phyloP scores from a whole-genome alignment of 768 basidiomycete genomes.

The Collybia sordida region DNA sequence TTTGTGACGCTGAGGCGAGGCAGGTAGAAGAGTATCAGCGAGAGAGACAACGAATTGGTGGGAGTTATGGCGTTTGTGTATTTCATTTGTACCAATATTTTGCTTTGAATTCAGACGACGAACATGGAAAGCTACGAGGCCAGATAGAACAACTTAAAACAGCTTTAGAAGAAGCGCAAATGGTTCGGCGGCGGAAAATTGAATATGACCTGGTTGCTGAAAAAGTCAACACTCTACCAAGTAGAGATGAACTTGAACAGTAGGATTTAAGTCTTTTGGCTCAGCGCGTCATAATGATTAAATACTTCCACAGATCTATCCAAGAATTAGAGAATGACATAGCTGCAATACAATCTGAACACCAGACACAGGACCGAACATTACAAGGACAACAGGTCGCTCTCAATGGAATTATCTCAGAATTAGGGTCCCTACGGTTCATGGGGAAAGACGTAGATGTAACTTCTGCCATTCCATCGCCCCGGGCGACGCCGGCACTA shows the following conservation, averaged over 20 bases:
- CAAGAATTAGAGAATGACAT: slow-evolving; percentile 74
- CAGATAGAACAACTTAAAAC: slow-evolving; percentile 81
- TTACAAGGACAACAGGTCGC: slow-evolving; percentile 70
- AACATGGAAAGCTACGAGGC: slow-evolving; percentile 61
- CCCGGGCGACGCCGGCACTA: slow-evolving; percentile 48
- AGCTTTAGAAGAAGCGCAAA: slow-evolving; percentile 75
- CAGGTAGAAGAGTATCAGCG: slow-evolving; percentile 84
- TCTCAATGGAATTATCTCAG: slow-evolving; percentile 61
- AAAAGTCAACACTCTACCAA: slow-evolving; percentile 77
- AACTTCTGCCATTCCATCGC: slow-evolving; percentile 41
- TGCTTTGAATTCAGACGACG: slow-evolving; percentile 49
- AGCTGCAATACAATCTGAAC: slow-evolving; percentile 68
- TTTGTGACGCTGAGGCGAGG: slow-evolving; percentile 82
- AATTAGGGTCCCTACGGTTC: slow-evolving; percentile 60
- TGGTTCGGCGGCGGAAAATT: slow-evolving; percentile 73
- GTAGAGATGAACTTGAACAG: slow-evolving; percentile 75
- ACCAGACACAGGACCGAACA: slow-evolving; percentile 67
- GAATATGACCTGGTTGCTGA: slow-evolving; percentile 86
- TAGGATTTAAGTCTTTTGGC: slow-evolving; percentile 35
- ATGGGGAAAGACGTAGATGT: slow-evolving; percentile 68
- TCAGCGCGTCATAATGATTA: background rate
- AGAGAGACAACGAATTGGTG: slow-evolving; percentile 72
- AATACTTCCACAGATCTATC: slow-evolving; percentile 51
- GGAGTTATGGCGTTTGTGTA: slow-evolving; percentile 19
- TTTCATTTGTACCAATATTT: slow-evolving; percentile 5